Conservation (phyloP, 2,329 filamentous ascomycete species). For the Helotiales sp. region DNA sequence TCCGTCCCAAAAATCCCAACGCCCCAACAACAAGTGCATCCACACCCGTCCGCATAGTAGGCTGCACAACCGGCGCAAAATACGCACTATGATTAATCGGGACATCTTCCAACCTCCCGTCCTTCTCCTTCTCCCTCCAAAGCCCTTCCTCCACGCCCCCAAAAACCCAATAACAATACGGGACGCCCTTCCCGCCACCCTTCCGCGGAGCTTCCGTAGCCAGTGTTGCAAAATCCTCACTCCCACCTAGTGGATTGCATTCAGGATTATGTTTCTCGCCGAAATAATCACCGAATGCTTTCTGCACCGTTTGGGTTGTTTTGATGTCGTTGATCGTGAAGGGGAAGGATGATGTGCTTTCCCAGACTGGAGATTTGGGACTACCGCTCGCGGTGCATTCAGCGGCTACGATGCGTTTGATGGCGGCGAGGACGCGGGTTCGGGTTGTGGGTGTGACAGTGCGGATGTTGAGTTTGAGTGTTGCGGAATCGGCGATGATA, state of each 20-base stretch:
- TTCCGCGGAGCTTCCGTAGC: constrained; percentile 46
- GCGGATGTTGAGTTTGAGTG: constrained; percentile 50
- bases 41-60: constrained; percentile 58
- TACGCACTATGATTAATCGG: constrained; percentile 64
- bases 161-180: constrained; percentile 46
- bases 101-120: constrained; percentile 26
- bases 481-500: constrained; percentile 50
- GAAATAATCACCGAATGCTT: constrained; percentile 32
- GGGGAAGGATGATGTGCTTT: constrained; percentile 30
- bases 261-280: constrained; percentile 29
- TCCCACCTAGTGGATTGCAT: constrained; percentile 22
- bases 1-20: constrained; percentile 50
- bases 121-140: constrained; percentile 23
- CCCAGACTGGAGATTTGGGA: constrained; percentile 36
- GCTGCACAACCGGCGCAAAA: constrained; percentile 63
- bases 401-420: constrained; percentile 55
- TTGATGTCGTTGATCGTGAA: constrained; percentile 34
- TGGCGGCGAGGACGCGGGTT: constrained; percentile 44
- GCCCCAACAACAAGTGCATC: constrained; percentile 57
- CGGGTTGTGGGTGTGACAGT: constrained; percentile 44
- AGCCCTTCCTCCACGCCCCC: constrained; percentile 48
- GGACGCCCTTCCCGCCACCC: constrained; percentile 33
- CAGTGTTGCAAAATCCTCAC: constrained; percentile 50
- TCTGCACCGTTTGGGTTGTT: constrained; percentile 22
- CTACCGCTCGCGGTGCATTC: constrained; percentile 53